Conservation (phyloP, 768 basidiomycete species). For the Cystofilobasidium macerans region DNA sequence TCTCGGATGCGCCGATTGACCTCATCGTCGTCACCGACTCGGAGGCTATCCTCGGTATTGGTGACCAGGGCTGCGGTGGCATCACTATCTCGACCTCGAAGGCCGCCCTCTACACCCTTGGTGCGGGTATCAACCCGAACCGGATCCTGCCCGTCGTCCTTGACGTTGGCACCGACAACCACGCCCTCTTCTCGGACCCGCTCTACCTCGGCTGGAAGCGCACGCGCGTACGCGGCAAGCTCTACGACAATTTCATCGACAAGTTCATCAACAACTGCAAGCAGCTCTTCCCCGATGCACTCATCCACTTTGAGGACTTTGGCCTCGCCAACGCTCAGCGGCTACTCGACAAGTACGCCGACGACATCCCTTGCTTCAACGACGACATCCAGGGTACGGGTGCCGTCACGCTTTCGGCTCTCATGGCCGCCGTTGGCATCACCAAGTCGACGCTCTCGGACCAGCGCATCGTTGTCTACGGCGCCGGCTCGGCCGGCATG, state of each 20-base stretch:
- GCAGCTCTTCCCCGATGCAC: conserved; percentile 38
- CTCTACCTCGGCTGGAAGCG: conserved; percentile 33
- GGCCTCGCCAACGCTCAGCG: conserved; percentile 39
- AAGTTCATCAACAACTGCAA: conserved; percentile 37
- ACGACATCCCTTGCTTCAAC: conserved; percentile 32
- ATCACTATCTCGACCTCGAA: conserved; percentile 58
- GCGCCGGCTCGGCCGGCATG: conserved; percentile 62
- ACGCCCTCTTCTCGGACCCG: conserved; percentile 38
- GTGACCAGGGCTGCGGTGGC: conserved; percentile 59
- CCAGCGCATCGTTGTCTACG: conserved; percentile 67
- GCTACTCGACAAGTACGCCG: conserved; percentile 40
- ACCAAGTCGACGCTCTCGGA: conserved; percentile 45
- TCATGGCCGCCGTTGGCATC: conserved; percentile 30
- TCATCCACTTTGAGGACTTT: conserved; percentile 37
- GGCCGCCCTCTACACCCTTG: conserved; percentile 51
- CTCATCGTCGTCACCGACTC: conserved; percentile 75
- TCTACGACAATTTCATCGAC: conserved; percentile 27
- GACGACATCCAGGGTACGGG: conserved; percentile 33
- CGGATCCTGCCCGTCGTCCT: conserved; percentile 26
- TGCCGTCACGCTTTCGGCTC: conserved; percentile 30
- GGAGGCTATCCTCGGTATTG: conserved; percentile 40
- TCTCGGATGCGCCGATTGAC: conserved; percentile 44
- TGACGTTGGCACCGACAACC: conserved; percentile 40
- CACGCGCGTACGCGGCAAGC: conserved; percentile 25
- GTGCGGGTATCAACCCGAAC: conserved; percentile 41